Base-by-base conservation (phyloP, 345 rosid genomes). In the Eucalyptus regnans region DNA sequence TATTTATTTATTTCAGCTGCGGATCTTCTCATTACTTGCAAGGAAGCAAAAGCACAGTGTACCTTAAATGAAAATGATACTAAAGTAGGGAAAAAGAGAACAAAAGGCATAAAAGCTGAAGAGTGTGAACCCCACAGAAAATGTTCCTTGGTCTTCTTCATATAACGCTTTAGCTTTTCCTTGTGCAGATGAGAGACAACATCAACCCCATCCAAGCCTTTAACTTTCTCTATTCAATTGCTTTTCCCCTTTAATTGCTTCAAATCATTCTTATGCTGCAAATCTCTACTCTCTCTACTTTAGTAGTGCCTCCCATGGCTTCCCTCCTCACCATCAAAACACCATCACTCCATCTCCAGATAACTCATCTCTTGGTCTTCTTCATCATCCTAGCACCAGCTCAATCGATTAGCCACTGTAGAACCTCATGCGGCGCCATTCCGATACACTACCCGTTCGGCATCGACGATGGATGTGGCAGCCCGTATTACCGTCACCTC, bases 391-490 rank as follows among this genome's bases (percentile, higher is more conserved):
- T 88, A 48, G 91, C 91, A 50, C 22, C 90, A 87, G 92, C 95
- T 14, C 94, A 92, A 20, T 76, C 83, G 87, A 92, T 94, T 64
- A 89, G 86, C 88, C 93, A 88, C 27, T 97, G 99, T 50, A 91
- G 99, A 90, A 90, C 93, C 62, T 90, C 95, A n/a, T 97, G 99
- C 46, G 99, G 98, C 15, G 87, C 89, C 60, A 94, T 97, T 87
- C 96, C 95, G 0, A 95, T 97, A 88, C 92, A 87, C 86, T 96
- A 96, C 85, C 99, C 99, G 12, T 95, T 97, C 20, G 94, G 96
- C 50, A 92, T 96, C 76, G 98, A 96, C 43, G 98, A 97, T 17
- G 99, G 99, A 33, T 98, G 99, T 60, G 99, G 99, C 52, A 96
- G 96, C 88, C 96, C 98, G 41, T 95, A 94, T 88, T 98, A 96